These are phyloP conservation scores for Pueraria montana DNA, from an alignment of 306 rosid species.

Conservation along the genomic window DNA sequence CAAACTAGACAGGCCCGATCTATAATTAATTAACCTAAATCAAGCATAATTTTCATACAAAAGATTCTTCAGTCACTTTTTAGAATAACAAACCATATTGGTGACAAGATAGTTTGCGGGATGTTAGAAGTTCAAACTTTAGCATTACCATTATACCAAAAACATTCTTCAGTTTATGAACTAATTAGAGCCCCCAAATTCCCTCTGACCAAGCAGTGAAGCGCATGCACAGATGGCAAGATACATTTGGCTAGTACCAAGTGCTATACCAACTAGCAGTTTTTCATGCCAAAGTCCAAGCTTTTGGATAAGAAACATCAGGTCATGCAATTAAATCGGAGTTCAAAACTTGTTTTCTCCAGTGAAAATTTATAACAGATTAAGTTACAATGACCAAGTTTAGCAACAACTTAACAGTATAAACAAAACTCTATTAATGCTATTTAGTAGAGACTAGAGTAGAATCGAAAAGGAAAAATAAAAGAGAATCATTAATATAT, in stretches of 20 bases:
- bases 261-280: not conserved
- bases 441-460: slow-evolving; percentile 3
- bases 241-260: not conserved
- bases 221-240: not conserved
- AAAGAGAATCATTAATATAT: not conserved
- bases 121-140: not conserved
- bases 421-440: not conserved
- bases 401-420: not conserved
- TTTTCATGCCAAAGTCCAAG: not conserved
- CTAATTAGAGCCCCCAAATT: not conserved
- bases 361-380: not conserved
- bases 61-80: not conserved
- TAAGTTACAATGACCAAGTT: not conserved
- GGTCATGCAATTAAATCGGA: not conserved
- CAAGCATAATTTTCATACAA: not conserved
- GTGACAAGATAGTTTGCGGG: not conserved
- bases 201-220: not conserved
- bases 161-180: not conserved
- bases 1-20: not conserved
- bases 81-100: not conserved
- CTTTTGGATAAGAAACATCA: not conserved
- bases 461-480: not conserved
- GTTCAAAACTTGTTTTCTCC: not conserved
- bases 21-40: not conserved
- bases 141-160: not conserved